These are phyloP conservation scores for Pseudocercospora fuligena DNA, from an alignment of 2,329 filamentous ascomycete genomes.

Conservation along the genomic window DNA sequence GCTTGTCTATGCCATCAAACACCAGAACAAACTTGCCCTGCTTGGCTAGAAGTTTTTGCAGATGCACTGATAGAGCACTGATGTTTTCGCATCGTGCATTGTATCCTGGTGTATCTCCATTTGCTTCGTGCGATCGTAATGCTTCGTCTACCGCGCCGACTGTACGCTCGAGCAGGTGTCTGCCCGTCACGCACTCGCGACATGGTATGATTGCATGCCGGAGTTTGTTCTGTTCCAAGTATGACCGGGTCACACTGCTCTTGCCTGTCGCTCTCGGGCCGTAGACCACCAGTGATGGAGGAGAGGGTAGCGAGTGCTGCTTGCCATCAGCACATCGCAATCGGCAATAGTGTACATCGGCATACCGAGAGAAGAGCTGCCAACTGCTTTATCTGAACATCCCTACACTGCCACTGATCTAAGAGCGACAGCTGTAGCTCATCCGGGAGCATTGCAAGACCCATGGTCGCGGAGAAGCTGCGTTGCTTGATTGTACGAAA, in stretches of 20 bases:
- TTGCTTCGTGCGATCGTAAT: constrained; percentile 34
- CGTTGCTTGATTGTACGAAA: constrained; percentile 6
- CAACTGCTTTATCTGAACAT: constrained; percentile 54
- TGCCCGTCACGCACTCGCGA: constrained; percentile 75
- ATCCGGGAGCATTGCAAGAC: constrained; percentile 31
- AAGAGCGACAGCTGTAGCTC: constrained; percentile 35
- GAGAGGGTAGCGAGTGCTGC: constrained; percentile 69
- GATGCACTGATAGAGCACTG: constrained; percentile 73
- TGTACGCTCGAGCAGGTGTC: constrained; percentile 77
- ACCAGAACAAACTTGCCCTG: constrained; percentile 75
- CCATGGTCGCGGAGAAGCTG: neutral
- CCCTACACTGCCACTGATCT: constrained; percentile 44
- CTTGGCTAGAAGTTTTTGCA: constrained; percentile 67
- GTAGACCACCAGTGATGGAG: constrained; percentile 76
- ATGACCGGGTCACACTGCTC: constrained; percentile 67
- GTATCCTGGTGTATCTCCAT: constrained; percentile 48
- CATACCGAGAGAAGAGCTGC: constrained; percentile 52
- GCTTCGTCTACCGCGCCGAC: constrained; percentile 57
- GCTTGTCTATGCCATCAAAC: constrained; percentile 83
- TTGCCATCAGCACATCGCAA: constrained; percentile 10
- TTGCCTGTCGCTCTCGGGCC: constrained; percentile 89
- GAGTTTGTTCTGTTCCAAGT: constrained; percentile 60
- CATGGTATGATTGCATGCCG: constrained; percentile 69
- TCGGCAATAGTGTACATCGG: constrained; percentile 15
- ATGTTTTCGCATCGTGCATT: constrained; percentile 75